Evolutionary conservation across 2,329 filamentous ascomycete genomes (phyloP).

Genomic region (Neophaeococcomyces mojaviensis): DNA sequence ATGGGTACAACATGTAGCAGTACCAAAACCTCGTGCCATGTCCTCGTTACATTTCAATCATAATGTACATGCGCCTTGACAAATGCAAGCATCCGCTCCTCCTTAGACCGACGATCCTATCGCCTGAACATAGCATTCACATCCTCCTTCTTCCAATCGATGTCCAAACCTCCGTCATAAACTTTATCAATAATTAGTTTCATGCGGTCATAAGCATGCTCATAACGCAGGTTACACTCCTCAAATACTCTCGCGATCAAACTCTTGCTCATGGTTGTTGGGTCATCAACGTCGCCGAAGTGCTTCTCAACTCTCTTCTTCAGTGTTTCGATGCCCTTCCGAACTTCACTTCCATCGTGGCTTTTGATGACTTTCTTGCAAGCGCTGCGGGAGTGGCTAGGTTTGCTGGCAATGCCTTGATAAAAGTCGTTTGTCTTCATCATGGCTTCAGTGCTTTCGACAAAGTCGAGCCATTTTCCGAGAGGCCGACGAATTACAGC

Average conservation of each 20-base stretch:
- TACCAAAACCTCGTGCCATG: too few relatives aligned
- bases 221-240: conserved; percentile 53
- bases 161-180: conserved; percentile 38
- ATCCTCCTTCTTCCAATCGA: conserved; percentile 43
- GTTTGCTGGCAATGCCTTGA: conserved; percentile 63
- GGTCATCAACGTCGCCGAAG: conserved; percentile 82
- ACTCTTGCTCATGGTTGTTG: conserved; percentile 46
- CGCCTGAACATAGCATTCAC: conserved; percentile 35
- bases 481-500: conserved; percentile 83
- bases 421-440: conserved; percentile 41
- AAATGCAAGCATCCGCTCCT: not conserved
- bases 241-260: conserved; percentile 54
- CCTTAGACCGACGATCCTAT: conserved; percentile 16
- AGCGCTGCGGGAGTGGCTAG: conserved; percentile 70
- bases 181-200: conserved; percentile 37
- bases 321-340: conserved; percentile 81
- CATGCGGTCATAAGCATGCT: conserved; percentile 45
- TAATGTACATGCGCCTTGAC: too few relatives aligned
- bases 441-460: conserved; percentile 76
- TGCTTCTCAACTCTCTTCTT: conserved; percentile 94
- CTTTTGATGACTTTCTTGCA: conserved; percentile 79
- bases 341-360: conserved; percentile 77
- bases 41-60: too few relatives aligned
- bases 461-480: conserved; percentile 75
- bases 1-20: too few relatives aligned